Evolutionary conservation across 2,329 filamentous ascomycete genomes (phyloP).

Genomic region (Pyrenophora teres): DNA sequence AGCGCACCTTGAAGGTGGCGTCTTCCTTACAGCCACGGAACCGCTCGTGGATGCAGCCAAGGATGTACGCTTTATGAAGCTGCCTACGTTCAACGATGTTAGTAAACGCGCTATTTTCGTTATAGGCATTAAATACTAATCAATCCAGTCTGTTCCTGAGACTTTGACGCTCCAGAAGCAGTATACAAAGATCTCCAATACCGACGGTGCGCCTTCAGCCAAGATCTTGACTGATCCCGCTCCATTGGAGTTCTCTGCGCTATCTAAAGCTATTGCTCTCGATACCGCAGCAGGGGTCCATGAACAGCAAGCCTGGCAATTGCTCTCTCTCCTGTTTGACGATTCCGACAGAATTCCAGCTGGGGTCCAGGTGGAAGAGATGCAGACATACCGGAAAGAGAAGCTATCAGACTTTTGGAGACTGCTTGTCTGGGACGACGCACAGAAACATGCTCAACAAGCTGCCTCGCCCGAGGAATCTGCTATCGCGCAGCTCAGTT

Average conservation of each 20-base stretch:
- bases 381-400: conserved; percentile 55
- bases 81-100: conserved; percentile 56
- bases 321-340: conserved; percentile 87
- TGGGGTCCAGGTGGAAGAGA: conserved; percentile 52
- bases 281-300: conserved; percentile 53
- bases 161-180: conserved; percentile 62
- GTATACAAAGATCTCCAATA: conserved; percentile 51
- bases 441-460: conserved; percentile 56
- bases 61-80: conserved; percentile 68
- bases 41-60: conserved; percentile 67
- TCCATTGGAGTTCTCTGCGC: conserved; percentile 58
- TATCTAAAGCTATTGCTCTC: conserved; percentile 51
- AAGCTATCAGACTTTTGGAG: conserved; percentile 71
- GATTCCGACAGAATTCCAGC: conserved; percentile 46
- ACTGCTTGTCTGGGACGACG: conserved; percentile 47
- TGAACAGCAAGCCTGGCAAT: conserved; percentile 80
- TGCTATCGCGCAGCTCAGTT: conserved; percentile 78
- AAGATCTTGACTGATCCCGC: conserved; percentile 53
- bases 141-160: conserved; percentile 58
- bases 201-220: conserved; percentile 65
- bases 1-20: conserved; percentile 51
- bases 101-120: conserved; percentile 19
- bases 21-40: conserved; percentile 60
- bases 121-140: conserved; percentile 19
- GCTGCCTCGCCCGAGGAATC: conserved; percentile 76